These are phyloP conservation scores for Somion occarium DNA, from an alignment of 1,284 basidiomycete species.

Conservation along the genomic window DNA sequence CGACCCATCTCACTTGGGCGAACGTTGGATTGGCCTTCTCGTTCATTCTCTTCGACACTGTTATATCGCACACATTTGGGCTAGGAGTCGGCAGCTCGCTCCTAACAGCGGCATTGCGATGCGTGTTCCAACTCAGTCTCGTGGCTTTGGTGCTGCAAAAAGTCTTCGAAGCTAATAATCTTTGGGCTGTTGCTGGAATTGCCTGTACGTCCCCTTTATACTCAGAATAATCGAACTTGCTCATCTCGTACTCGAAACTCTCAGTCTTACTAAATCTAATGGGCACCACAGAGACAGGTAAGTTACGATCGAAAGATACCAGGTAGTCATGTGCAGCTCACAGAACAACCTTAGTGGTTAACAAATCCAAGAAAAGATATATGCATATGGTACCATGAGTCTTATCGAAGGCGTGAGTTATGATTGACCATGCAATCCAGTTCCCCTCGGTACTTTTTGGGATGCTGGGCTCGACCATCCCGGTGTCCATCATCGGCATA, in stretches of 20 bases:
- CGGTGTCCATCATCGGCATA: slow-evolving; percentile 73
- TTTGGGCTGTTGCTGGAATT: slow-evolving; percentile 72
- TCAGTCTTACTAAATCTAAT: slow-evolving; percentile 69
- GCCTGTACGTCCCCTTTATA: slow-evolving; percentile 44
- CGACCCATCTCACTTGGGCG: slow-evolving; percentile 47
- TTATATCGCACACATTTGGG: slow-evolving; percentile 57
- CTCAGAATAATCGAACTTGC: too few relatives aligned
- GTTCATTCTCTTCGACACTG: slow-evolving; percentile 65
- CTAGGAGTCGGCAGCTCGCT: slow-evolving; percentile 70
- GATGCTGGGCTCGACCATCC: slow-evolving; percentile 74
- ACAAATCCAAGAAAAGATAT: slow-evolving; percentile 75
- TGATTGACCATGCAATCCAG: slow-evolving; percentile 31
- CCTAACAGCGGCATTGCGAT: slow-evolving; percentile 65
- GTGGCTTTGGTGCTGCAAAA: slow-evolving; percentile 67
- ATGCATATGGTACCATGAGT: slow-evolving; percentile 54
- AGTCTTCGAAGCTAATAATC: slow-evolving; percentile 71
- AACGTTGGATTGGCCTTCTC: slow-evolving; percentile 72
- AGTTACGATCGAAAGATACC: slow-evolving; percentile 14
- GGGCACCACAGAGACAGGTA: slow-evolving; percentile 66
- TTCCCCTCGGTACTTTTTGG: slow-evolving; percentile 65
- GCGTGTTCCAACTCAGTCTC: slow-evolving; percentile 70
- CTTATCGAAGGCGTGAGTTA: not conserved
- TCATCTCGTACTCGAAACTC: too few relatives aligned
- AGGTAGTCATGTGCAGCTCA: not conserved
- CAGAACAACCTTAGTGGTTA: slow-evolving; percentile 38